Evolutionary conservation across 345 rosid species (phyloP), one percentile per base, ranked within the genome.

Genomic region (Pseudoturritis turrita): DNA sequence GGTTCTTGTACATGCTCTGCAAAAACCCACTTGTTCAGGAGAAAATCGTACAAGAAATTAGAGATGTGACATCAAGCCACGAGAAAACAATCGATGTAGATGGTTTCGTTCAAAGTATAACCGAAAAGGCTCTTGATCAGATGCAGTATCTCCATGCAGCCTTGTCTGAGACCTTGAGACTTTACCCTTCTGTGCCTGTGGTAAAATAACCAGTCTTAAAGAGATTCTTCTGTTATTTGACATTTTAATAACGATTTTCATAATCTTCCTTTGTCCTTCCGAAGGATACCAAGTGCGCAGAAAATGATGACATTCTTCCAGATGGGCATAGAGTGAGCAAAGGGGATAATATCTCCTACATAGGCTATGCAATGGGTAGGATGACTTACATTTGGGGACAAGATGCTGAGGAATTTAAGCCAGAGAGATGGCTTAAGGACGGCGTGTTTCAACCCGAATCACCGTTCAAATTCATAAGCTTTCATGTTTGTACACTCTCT

Each of bases 111-210:
- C 63, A 76, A 21, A 75, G 76, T 15, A 56, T 88, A 45, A 81
- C 75, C 0, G 87, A 83, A 70, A 73, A 25, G 26, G 74, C 63
- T 18, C 86, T 88, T 7, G 86, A 88, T 11, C 29, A 53, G 39
- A 84, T 88, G 95, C 91, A 88, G 17, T 89, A 89, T 76, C 96
- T 92, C 65, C 96, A 87, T 49, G 92, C 96, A 18, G 75, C 90
- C 2, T 78, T 92, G 67, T 76, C 92, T 6, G 98, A 92, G 83
- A 88, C 96, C 52, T 68, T 88, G 66, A 81, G 98, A 74, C 79
- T 92, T 1, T 84, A 85, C 68, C 96, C 94, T 74, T 68, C 83
- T 21, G 86, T 81, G 7, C 98, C 95, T 18, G 21, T 77, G 80
- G 94, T 86, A 87, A 69, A 10, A 6, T 53, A 28, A 15, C 13